A percentile compares a stretch with the other conserved stretches of the same genome.
These are phyloP conservation scores for Leishmania aethiopica DNA, from an alignment of 208 protist genomes.

Conservation along the genomic window DNA sequence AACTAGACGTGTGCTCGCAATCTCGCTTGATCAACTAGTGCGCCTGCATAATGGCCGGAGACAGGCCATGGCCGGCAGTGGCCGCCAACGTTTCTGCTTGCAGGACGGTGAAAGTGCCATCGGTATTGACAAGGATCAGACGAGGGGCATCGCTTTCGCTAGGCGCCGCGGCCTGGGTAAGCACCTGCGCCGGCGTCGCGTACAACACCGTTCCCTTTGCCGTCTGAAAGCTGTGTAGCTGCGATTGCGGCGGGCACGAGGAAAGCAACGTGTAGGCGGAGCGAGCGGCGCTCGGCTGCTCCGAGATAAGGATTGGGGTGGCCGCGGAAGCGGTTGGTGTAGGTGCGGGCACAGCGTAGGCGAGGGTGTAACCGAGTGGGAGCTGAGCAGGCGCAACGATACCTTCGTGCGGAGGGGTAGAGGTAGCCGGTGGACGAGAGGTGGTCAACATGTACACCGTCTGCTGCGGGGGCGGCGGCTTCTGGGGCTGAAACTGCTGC, in stretches of 20 bases:
- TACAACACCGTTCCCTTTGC: slow-evolving; percentile 14
- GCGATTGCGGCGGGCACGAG: slow-evolving; percentile 6
- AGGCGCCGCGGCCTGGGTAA: neutral
- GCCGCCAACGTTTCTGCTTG: neutral
- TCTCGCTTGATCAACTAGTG: neutral
- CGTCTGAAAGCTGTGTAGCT: slow-evolving; percentile 6
- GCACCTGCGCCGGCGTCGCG: slow-evolving; percentile 5
- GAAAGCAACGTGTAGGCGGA: slow-evolving; percentile 15
- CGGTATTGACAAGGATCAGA: slow-evolving; percentile 25
- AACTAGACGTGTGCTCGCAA: neutral
- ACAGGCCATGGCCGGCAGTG: neutral
- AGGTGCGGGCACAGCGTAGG: slow-evolving; percentile 20
- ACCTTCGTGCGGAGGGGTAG: slow-evolving; percentile 11
- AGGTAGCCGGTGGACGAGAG: neutral
- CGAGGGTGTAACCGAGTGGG: slow-evolving; percentile 17
- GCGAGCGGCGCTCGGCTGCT: neutral
- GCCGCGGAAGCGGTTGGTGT: neutral
- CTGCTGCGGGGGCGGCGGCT: slow-evolving; percentile 23
- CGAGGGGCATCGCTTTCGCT: slow-evolving; percentile 17
- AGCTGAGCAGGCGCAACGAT: slow-evolving; percentile 1
- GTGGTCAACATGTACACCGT: slow-evolving; percentile 12
- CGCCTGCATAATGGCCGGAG: neutral
- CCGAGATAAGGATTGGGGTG: slow-evolving; percentile 16
- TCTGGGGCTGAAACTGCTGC: slow-evolving; percentile 4
- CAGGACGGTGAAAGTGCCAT: slow-evolving; percentile 25